Evolutionary conservation across 345 rosid species (phyloP), one percentile per base, ranked within the genome.

Genomic region (Populus deltoides): DNA sequence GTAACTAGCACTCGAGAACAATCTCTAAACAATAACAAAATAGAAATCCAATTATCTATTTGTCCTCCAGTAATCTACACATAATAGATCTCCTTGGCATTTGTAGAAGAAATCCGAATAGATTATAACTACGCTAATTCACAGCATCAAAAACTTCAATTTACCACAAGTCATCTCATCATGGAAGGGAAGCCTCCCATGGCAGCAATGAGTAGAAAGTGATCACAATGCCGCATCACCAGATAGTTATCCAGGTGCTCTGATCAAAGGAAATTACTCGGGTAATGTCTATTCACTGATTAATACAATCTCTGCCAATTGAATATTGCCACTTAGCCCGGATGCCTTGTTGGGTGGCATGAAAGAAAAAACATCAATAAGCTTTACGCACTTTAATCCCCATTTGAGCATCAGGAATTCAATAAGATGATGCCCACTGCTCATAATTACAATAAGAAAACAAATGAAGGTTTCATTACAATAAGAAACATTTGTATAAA

Each of bases 371-470:
- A 94, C 92, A 67, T 93, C 98, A 29, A 89, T 68, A 62, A 94
- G 92, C 83, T 92, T 92, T 61, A 86, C 79, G 69, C 97, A 92
- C 84, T 89, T 93, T 66, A 94, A 81, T 57, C 92, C 89, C 98
- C 97, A 94, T 83, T 93, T 93, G 75, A 80, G 89, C 97, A 94
- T 90, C 83, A 93, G 81, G 84, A 94, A 92, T 85, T 90, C 95
- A 66, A 94, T 90, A 61, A 94, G 95, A 89, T 92, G 95, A 85
- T 94, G 97, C 59, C 98, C 97, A 49, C 98, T 93, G 89, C 79
- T 86, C 31, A 78, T 39, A 31, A 75, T 53, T 43, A 49, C 39
- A 71, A 13, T 6, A 57, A 33, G 51, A 81, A 59, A 55, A 39
- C 27, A 74, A 65, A 73, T 24, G 2, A 74, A 47, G 53, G 53